A percentile compares a stretch with the other conserved stretches of the same genome.
These are phyloP conservation scores for Blastomyces emzantsi DNA, from an alignment of 2,329 filamentous ascomycete species.

Conservation along the genomic window DNA sequence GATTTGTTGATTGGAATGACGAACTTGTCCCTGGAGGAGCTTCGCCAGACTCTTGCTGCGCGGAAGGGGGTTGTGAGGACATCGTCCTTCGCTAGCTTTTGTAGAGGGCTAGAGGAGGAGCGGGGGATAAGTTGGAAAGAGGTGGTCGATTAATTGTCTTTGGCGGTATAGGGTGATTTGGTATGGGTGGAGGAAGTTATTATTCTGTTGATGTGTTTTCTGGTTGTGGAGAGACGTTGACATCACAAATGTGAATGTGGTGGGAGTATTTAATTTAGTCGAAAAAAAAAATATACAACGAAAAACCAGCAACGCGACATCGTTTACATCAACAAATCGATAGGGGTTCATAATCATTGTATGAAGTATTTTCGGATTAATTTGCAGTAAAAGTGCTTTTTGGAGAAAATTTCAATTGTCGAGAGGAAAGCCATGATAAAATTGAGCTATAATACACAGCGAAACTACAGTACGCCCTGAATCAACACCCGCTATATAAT, in stretches of 20 bases:
- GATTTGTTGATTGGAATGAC: background rate
- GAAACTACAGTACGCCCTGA: background rate
- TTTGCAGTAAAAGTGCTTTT: background rate
- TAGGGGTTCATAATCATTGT: background rate
- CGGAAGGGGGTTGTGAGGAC: slow-evolving; percentile 19
- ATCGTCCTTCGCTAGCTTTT: background rate
- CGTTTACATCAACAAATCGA: background rate
- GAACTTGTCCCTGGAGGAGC: slow-evolving; percentile 21
- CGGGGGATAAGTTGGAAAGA: background rate
- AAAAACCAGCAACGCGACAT: background rate
- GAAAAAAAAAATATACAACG: background rate
- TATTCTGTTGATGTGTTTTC: background rate
- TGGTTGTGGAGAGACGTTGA: background rate
- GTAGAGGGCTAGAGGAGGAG: background rate
- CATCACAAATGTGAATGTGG: background rate
- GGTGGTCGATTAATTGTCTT: background rate
- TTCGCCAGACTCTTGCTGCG: slow-evolving; percentile 21
- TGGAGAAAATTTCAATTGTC: background rate
- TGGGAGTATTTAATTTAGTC: background rate
- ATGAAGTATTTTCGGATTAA: background rate
- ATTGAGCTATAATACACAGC: background rate
- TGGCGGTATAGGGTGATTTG: background rate
- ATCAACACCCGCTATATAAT: background rate
- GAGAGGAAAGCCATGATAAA: background rate
- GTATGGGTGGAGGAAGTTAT: background rate